These are phyloP conservation scores for Ceratocystis albifundus DNA, from an alignment of 2,329 filamentous ascomycete species.

Conservation along the genomic window DNA sequence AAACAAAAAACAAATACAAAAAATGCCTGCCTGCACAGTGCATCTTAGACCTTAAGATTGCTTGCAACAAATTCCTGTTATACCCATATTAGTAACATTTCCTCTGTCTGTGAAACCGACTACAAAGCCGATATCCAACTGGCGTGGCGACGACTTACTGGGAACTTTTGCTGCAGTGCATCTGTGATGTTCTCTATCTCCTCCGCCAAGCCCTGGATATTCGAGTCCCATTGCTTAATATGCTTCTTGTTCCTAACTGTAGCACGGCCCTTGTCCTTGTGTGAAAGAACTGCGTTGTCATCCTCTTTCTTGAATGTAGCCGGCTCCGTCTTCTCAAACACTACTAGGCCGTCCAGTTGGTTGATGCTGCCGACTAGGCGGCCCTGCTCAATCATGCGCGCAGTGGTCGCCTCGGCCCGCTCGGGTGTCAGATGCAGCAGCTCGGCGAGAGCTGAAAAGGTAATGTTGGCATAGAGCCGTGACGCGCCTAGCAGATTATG, in stretches of 20 bases:
- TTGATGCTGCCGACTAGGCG: conserved; percentile 81
- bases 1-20: background rate
- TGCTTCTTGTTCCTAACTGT: conserved; percentile 54
- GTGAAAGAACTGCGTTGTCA: conserved; percentile 37
- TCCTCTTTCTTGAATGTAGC: background rate
- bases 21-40: background rate
- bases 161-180: conserved; percentile 67
- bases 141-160: conserved; percentile 36
- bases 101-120: no score
- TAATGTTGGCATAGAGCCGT: conserved; percentile 65
- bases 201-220: conserved; percentile 75
- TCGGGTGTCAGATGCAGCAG: conserved; percentile 68
- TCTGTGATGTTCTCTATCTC: conserved; percentile 82
- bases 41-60: conserved; percentile 1
- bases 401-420: conserved; percentile 81
- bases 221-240: conserved; percentile 76
- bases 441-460: conserved; percentile 60
- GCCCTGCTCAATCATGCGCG: conserved; percentile 91
- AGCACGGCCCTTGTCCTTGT: conserved; percentile 55
- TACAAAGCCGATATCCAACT: conserved; percentile 20
- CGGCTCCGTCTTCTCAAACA: conserved; percentile 66
- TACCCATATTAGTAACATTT: background rate
- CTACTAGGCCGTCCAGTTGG: conserved; percentile 80
- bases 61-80: conserved; percentile 7
- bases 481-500: conserved; percentile 88